Base-by-base conservation (phyloP, 768 basidiomycete genomes). In the Suillus americanus region DNA sequence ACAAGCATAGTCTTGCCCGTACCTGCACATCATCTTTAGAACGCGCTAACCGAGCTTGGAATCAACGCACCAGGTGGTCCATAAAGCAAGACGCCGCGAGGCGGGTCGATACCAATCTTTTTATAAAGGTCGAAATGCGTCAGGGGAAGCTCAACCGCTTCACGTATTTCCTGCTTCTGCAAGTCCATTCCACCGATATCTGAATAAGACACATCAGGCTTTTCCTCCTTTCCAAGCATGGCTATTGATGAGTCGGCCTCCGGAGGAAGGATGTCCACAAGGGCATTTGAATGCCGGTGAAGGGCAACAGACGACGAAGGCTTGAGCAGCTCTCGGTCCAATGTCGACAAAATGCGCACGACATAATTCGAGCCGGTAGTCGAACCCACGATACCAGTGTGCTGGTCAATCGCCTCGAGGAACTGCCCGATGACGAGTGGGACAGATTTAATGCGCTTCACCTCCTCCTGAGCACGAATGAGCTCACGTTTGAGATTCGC, bases 1-100 rank as follows among this genome's bases (percentile, higher is more conserved):
- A 99, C 97, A 67, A 99, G 82, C 96, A 99, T 98, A 3, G 97
- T 99, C 82, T 99, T 99, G 35, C 97, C 97, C 3, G 97, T 99
- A 66, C 97, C 97, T 95, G 62, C n/a, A 54, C 20, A 56, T 28
- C 28, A 13, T 53, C 46, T 63, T 72, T 46, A 68, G 66, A 14
- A 61, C 8, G 33, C 5, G 48, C 33, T 5, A 48, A 37, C 18
- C 53, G 59, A 7, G 10, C 20, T 2, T 60, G 46, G 16, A 5
- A 60, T 37, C 33, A 16, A 70, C 83, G 57, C 72, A 92, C 96
- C 97, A 73, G 97, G 97, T 40, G 97, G 97, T 1, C 97, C 97
- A 73, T 97, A 98, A 16, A 99, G 84, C 62, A 99, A 79, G 3
- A 99, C 97, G 79, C 97, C 97, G 30, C 97, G 86, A 64, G 97